Base-by-base conservation (phyloP, 352 stramenopile species). In the Globisporangium nagaii region DNA sequence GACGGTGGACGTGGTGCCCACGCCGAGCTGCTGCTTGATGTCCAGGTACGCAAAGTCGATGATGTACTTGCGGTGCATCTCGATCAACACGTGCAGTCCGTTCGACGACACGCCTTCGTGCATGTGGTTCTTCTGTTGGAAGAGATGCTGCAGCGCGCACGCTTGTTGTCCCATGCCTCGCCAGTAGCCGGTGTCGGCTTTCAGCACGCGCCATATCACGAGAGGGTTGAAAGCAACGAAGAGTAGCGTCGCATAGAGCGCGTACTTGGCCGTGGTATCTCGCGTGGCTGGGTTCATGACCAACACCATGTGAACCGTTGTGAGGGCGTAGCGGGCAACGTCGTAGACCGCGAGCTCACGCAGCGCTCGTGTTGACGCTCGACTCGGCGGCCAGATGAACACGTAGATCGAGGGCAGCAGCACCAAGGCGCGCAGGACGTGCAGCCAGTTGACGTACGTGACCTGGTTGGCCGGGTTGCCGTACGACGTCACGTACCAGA, bases 21-120 rank as follows among this genome's bases (percentile, higher is more conserved):
- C n/a, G n/a, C n/a, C n/a, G n/a, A n/a, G n/a, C n/a, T n/a, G n/a
- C n/a, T 46, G 49, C 22, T 76, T 63, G 32, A 87, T 69, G 37
- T 86, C 61, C 20, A 88, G 48, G n/a, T 81, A 81, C 10, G 76
- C 76, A 50, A 87, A 87, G 52, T 87, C 76, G 43, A 87, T 84
- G 45, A 87, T 81, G 51, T 79, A 79, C 56, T 86, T 86, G 55
- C 76, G 74, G 43, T 87, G 74, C 75, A 86, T 86, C 48, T 86
- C 73, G 37, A 86, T 84, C 45, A 86, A 59, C 55, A 86, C 58
- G 49, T 88, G 78, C 1, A 84, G 53, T 24, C 65, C 69, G 40
- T 78, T 42, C 7, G 66, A 70, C 0, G 69, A 82, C 1, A 75
- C 41, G 0, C 67, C 61, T 20, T 80, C 73, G 8, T 63, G 58